Conservation (phyloP, 306 rosid species). For the Benincasa hispida region DNA sequence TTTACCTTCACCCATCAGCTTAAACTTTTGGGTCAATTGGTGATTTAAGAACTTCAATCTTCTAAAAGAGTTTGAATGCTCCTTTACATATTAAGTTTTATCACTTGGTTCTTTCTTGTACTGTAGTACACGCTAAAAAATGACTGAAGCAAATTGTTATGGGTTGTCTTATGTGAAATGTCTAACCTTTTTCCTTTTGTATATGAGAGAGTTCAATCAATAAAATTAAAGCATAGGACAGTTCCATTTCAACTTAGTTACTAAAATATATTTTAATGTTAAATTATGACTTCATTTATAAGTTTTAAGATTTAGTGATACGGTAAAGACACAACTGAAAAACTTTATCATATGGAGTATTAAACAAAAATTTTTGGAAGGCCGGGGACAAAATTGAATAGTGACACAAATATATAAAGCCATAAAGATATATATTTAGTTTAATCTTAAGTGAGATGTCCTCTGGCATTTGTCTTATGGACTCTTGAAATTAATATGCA, state of each 20-base stretch:
- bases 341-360: not conserved
- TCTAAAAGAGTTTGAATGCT: not conserved
- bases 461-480: not conserved
- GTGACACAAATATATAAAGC: not conserved
- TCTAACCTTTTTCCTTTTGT: not conserved
- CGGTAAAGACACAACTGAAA: not conserved
- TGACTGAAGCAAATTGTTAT: not conserved
- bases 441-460: not conserved
- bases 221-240: not conserved
- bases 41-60: no score
- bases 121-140: not conserved
- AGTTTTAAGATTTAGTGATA: not conserved
- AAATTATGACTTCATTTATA: not conserved
- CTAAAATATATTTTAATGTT: not conserved
- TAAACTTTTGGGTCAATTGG: no score
- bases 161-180: not conserved
- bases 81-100: not conserved
- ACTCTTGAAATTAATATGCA: not conserved
- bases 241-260: not conserved
- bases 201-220: not conserved
- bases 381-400: not conserved
- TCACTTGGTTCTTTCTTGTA: not conserved
- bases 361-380: not conserved
- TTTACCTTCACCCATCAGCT: no score
- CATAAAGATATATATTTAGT: not conserved